Percentiles rank a stretch among this genome's conserved stretches.
These are phyloP conservation scores for Flammula alnicola DNA, from an alignment of 1,284 basidiomycete species.

Conservation along the genomic window DNA sequence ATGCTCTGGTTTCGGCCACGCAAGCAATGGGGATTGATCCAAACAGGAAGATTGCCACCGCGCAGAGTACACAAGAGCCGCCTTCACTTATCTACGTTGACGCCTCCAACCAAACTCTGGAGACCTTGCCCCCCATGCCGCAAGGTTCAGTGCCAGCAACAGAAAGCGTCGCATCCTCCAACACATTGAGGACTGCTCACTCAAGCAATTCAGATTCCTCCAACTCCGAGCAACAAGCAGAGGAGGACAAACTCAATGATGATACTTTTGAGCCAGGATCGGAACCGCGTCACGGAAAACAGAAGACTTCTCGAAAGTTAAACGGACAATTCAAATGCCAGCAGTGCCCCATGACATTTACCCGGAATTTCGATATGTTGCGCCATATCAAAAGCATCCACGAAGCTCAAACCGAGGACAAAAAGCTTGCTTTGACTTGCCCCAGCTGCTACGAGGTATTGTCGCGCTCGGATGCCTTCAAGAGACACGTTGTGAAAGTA, in stretches of 20 bases:
- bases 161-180: no score
- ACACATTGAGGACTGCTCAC: no score
- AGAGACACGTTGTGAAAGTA: constrained; percentile 11
- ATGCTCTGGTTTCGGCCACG: background rate
- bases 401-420: constrained; percentile 6
- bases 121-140: no score
- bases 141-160: no score
- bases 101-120: no score
- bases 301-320: constrained; percentile 4
- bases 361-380: constrained; percentile 23
- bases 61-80: background rate
- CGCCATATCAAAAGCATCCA: constrained; percentile 22
- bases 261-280: no score
- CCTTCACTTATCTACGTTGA: background rate
- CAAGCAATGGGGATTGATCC: constrained; percentile 2
- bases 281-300: background rate
- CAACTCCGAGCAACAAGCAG: no score
- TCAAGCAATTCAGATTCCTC: no score
- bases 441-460: constrained; percentile 17
- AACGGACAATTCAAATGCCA: constrained; percentile 21
- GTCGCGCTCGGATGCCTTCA: constrained; percentile 19
- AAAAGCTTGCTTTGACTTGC: constrained; percentile 14
- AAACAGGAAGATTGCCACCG: background rate
- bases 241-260: no score
- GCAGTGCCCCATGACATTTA: constrained; percentile 30